phyloP scores from a whole-genome alignment of 2,329 filamentous ascomycete genomes.

The Phialocephala subalpina region DNA sequence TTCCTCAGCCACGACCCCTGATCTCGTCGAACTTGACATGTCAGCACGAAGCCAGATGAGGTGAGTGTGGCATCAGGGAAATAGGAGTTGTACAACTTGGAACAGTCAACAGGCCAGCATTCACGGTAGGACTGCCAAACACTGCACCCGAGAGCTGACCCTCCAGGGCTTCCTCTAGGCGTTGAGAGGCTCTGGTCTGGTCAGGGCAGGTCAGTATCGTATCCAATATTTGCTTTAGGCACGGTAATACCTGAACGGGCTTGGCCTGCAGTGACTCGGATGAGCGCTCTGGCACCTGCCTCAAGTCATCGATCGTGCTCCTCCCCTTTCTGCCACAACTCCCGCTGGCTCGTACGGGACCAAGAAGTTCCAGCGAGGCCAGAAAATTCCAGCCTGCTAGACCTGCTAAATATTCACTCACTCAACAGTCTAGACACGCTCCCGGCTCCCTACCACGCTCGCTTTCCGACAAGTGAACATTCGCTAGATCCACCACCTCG shows the following conservation, averaged over 20 bases:
- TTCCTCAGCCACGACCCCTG: constrained; percentile 1
- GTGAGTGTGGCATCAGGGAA: background rate
- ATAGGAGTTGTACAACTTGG: background rate
- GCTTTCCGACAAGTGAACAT: background rate
- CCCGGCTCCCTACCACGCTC: background rate
- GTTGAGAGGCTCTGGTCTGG: background rate
- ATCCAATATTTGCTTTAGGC: constrained; percentile 7
- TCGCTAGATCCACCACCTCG: background rate
- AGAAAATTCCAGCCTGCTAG: background rate
- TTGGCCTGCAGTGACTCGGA: constrained; percentile 5
- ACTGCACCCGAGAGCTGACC: background rate
- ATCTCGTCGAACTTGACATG: background rate
- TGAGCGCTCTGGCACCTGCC: background rate
- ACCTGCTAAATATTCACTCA: background rate
- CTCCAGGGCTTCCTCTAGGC: background rate
- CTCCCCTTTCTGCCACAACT: background rate
- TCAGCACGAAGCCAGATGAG: background rate
- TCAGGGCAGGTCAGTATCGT: too few species aligned
- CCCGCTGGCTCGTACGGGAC: background rate
- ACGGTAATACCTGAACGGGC: background rate
- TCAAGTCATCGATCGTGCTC: background rate
- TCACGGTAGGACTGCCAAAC: background rate
- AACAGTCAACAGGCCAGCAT: background rate
- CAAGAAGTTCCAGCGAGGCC: background rate
- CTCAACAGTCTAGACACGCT: constrained; percentile 2